Evolutionary conservation across 805 yeast species (phyloP).

Genomic region (Cyberlindnera mrakii): DNA sequence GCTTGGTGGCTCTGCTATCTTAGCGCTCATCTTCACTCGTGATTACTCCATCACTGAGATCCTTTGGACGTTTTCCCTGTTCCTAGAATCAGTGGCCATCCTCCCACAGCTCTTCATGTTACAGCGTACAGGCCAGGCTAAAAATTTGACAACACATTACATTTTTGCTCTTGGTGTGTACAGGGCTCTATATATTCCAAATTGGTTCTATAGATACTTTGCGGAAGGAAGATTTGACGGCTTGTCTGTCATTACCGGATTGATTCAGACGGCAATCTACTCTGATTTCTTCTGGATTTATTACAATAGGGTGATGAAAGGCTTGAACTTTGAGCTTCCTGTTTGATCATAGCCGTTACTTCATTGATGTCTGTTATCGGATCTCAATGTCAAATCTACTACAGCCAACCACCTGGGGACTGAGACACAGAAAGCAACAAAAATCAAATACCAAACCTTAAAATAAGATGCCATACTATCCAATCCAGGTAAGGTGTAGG

Average conservation of each 20-base stretch:
- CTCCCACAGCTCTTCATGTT: constrained; percentile 89
- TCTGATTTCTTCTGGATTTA: constrained; percentile 95
- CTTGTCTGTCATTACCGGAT: constrained; percentile 70
- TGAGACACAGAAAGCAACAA: too few relatives aligned
- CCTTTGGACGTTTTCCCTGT: constrained; percentile 82
- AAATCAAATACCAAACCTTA: too few relatives aligned
- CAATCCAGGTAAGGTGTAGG: too few relatives aligned
- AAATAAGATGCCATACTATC: too few relatives aligned
- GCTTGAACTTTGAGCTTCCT: constrained; percentile 72
- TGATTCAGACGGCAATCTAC: constrained; percentile 80
- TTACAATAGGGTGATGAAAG: constrained; percentile 74
- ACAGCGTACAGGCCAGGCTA: constrained; percentile 85
- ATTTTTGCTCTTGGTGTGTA: constrained; percentile 90
- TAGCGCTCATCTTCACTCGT: constrained; percentile 60
- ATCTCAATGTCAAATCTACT: too few relatives aligned
- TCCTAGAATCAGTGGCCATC: constrained; percentile 91
- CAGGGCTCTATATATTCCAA: constrained; percentile 85
- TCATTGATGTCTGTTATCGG: too few relatives aligned
- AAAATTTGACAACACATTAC: constrained; percentile 83
- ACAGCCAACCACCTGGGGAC: too few relatives aligned
- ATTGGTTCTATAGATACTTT: constrained; percentile 86
- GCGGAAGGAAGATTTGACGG: constrained; percentile 59
- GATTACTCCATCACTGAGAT: constrained; percentile 57
- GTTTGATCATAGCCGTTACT: constrained; percentile 5
- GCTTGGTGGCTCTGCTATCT: constrained; percentile 51